These are phyloP conservation scores for Debaryomyces udenii DNA, from an alignment of 1,139 yeast species.

Conservation along the genomic window DNA sequence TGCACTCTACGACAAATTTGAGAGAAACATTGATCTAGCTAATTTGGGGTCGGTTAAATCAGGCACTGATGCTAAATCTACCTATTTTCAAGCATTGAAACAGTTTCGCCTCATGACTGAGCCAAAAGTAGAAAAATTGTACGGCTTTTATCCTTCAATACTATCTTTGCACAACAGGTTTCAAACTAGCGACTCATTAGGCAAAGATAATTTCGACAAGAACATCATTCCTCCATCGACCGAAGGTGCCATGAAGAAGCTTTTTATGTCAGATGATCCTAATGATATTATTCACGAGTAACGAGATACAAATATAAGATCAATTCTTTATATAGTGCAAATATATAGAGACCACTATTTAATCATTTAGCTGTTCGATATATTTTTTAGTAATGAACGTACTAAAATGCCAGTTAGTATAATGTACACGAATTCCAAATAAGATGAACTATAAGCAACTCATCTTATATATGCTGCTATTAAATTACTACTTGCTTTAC, in stretches of 20 bases:
- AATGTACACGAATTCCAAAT: slow-evolving; percentile 5
- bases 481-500: slow-evolving; percentile 40
- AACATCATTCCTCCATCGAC: slow-evolving; percentile 36
- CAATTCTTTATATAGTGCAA: no score
- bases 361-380: slow-evolving; percentile 16
- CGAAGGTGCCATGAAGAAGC: slow-evolving; percentile 47
- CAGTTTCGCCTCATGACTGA: slow-evolving; percentile 62
- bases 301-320: neutral
- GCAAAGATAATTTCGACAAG: slow-evolving; percentile 31
- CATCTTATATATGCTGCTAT: slow-evolving; percentile 4
- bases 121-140: slow-evolving; percentile 39
- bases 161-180: slow-evolving; percentile 37
- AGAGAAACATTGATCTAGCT: slow-evolving; percentile 55
- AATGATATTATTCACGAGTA: slow-evolving; percentile 34
- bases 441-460: neutral
- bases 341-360: neutral
- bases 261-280: slow-evolving; percentile 56
- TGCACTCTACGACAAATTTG: slow-evolving; percentile 56
- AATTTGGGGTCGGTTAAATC: slow-evolving; percentile 58
- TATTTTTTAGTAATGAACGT: slow-evolving; percentile 40
- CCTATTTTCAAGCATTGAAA: slow-evolving; percentile 51
- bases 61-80: slow-evolving; percentile 50
- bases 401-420: slow-evolving; percentile 21
- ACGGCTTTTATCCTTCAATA: slow-evolving; percentile 41
- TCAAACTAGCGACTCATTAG: slow-evolving; percentile 27